phyloP scores from a whole-genome alignment of 306 rosid genomes.

The Quillaja saponaria region DNA sequence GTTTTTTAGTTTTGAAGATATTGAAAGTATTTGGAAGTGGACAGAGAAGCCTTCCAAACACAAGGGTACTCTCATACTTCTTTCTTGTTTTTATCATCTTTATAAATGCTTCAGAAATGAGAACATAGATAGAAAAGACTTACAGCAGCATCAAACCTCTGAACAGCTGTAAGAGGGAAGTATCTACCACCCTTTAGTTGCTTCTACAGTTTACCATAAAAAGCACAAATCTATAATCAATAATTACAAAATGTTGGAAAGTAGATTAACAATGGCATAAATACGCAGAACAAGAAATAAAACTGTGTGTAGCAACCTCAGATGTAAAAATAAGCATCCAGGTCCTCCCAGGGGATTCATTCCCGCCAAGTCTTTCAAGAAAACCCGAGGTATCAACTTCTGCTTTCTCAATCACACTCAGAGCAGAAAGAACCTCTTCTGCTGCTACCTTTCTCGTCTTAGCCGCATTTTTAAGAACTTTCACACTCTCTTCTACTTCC shows the following conservation, averaged over 20 bases:
- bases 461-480: conserved; percentile 51
- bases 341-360: conserved; percentile 85
- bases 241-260: conserved; percentile 19
- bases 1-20: neutral
- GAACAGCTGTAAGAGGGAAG: conserved; percentile 89
- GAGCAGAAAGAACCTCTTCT: conserved; percentile 71
- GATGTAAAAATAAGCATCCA: conserved; percentile 95
- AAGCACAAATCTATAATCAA: conserved; percentile 7
- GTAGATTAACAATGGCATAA: neutral
- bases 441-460: conserved; percentile 52
- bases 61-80: neutral
- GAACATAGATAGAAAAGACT: conserved; percentile 40
- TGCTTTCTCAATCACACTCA: conserved; percentile 73
- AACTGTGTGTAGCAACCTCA: conserved; percentile 43
- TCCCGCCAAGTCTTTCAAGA: conserved; percentile 75
- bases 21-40: neutral
- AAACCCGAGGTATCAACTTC: conserved; percentile 74
- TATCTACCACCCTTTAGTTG: conserved; percentile 68
- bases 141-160: conserved; percentile 91
- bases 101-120: conserved; percentile 10
- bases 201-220: conserved; percentile 53
- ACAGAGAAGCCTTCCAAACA: neutral
- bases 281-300: neutral
- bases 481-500: conserved; percentile 53
- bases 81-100: neutral